phyloP scores from a whole-genome alignment of 2,329 filamentous ascomycete species.

The Rhinocladiella similis region DNA sequence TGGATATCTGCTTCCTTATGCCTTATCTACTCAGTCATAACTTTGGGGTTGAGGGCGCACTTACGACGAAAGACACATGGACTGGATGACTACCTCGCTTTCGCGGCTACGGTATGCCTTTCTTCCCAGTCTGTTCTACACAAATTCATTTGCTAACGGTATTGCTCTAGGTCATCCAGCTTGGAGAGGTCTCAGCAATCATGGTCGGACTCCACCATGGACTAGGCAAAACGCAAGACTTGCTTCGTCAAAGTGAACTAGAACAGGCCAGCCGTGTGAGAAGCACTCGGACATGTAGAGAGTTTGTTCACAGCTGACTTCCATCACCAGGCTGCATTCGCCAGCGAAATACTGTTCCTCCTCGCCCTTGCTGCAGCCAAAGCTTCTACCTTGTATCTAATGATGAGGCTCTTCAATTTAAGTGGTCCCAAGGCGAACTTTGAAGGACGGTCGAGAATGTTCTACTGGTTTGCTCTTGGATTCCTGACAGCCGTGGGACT shows the following conservation, averaged over 20 bases:
- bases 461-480: slow-evolving; percentile 22
- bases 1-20: slow-evolving; percentile 26
- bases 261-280: slow-evolving; percentile 18
- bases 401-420: slow-evolving; percentile 32
- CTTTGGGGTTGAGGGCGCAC: slow-evolving; percentile 19
- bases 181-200: slow-evolving; percentile 29
- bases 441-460: slow-evolving; percentile 21
- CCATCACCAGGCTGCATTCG: slow-evolving; percentile 13
- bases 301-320: neutral
- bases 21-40: slow-evolving; percentile 25
- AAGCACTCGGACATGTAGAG: too few species aligned
- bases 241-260: slow-evolving; percentile 17
- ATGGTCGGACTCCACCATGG: slow-evolving; percentile 31
- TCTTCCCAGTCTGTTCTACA: neutral
- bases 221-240: slow-evolving; percentile 25
- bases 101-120: slow-evolving; percentile 17
- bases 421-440: slow-evolving; percentile 17
- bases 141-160: neutral
- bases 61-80: slow-evolving; percentile 24
- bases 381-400: slow-evolving; percentile 31
- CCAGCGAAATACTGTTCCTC: slow-evolving; percentile 14
- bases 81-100: slow-evolving; percentile 22
- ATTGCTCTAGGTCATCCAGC: slow-evolving; percentile 22
- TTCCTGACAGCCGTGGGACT: slow-evolving; percentile 19
- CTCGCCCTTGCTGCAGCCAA: slow-evolving; percentile 30